These are phyloP conservation scores for Aspergillus proliferans DNA, from an alignment of 2,329 filamentous ascomycete species.

Conservation along the genomic window DNA sequence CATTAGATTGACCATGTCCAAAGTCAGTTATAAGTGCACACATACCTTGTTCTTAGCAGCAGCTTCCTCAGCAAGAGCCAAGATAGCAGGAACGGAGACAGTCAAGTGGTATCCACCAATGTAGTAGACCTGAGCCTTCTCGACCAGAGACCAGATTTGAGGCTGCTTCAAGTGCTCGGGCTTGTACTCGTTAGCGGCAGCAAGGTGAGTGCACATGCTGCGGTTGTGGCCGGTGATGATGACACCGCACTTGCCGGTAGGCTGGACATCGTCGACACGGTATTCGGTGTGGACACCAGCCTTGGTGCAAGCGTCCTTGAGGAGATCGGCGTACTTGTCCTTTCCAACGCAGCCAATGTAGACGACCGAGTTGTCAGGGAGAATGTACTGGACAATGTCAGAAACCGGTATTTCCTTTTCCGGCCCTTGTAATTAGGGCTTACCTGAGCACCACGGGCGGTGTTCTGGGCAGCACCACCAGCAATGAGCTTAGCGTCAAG, in stretches of 20 bases:
- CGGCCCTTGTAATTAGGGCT: not conserved
- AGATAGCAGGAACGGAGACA: conserved; percentile 83
- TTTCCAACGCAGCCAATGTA: conserved; percentile 92
- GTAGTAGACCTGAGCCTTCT: conserved; percentile 84
- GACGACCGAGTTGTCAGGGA: conserved; percentile 79
- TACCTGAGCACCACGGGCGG: conserved; percentile 81
- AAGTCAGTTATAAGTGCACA: not conserved
- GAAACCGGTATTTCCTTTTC: not conserved
- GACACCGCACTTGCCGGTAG: conserved; percentile 90
- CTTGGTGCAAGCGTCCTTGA: conserved; percentile 76
- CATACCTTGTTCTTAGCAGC: conserved; percentile 75
- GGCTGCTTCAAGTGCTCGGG: conserved; percentile 85
- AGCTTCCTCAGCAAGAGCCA: conserved; percentile 85
- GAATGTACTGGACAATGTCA: conserved; percentile 63
- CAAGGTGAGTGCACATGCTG: conserved; percentile 89
- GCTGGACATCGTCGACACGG: conserved; percentile 74
- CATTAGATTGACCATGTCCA: conserved; percentile 5
- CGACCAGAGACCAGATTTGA: conserved; percentile 84
- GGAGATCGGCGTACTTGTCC: conserved; percentile 89
- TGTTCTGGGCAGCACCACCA: conserved; percentile 95
- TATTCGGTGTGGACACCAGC: conserved; percentile 93
- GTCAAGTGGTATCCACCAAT: conserved; percentile 97
- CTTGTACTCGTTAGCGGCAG: conserved; percentile 95
- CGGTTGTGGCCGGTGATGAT: conserved; percentile 96
- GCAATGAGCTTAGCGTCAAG: conserved; percentile 91